Evolutionary conservation across 805 yeast species (phyloP).

Genomic region (Yamadazyma scolyti): DNA sequence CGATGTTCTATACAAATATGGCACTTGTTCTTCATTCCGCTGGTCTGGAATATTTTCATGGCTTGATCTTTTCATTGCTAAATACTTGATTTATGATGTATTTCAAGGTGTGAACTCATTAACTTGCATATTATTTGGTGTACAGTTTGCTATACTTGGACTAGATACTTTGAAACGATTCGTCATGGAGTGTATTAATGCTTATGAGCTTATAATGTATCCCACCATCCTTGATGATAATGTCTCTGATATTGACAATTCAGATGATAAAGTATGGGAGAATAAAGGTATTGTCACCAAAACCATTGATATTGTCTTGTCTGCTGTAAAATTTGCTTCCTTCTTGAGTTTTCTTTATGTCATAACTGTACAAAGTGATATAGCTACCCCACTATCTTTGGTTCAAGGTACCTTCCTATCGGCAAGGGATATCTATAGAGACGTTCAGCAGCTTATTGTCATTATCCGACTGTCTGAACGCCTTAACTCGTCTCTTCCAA

Average conservation of each 20-base stretch:
- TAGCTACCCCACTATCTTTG: conserved; percentile 34
- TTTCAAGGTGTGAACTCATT: conserved; percentile 50
- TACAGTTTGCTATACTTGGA: conserved; percentile 67
- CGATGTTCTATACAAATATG: conserved; percentile 22
- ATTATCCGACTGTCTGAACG: conserved; percentile 55
- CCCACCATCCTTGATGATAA: conserved; percentile 25
- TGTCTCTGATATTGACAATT: conserved; percentile 20
- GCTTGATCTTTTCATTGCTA: conserved; percentile 52
- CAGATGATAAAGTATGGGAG: conserved; percentile 68
- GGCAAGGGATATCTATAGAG: conserved; percentile 26
- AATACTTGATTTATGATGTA: conserved; percentile 53
- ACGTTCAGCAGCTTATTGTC: conserved; percentile 42
- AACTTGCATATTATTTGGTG: conserved; percentile 64
- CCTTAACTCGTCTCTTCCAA: conserved; percentile 58
- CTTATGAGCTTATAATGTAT: conserved; percentile 51
- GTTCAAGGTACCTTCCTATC: conserved; percentile 43
- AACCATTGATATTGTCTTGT: conserved; percentile 49
- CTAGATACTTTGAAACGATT: conserved; percentile 48
- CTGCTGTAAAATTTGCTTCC: conserved; percentile 32
- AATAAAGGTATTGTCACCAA: conserved; percentile 58
- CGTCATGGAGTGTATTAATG: conserved; percentile 47
- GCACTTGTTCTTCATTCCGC: conserved; percentile 30
- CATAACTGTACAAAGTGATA: conserved; percentile 27
- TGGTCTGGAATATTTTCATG: conserved; percentile 42
- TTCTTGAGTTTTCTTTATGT: conserved; percentile 31